Evolutionary conservation across 2,329 filamentous ascomycete genomes (phyloP), one percentile per base, ranked within the genome.

Genomic region (Penicillium sp.): DNA sequence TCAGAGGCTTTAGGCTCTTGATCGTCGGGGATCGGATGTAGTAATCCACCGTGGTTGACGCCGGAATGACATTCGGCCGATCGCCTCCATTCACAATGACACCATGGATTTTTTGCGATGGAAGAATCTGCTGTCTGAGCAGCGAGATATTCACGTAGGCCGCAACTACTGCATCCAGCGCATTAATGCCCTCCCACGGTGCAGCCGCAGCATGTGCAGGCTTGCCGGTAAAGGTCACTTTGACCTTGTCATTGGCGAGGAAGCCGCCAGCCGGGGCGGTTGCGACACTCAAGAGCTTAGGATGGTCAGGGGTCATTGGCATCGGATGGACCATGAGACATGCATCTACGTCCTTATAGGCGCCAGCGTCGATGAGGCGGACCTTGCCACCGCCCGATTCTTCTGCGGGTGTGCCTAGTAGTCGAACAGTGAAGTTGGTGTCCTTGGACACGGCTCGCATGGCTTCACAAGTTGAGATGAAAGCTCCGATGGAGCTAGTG

Each of bases 121-220:
- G 82, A 62, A 80, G 76, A 4, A 83, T 81, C 70, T 87, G 85
- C 70, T 87, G 85, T 2, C 85, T 78, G 7, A 87, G 75, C 3
- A 84, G 77, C 0, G 82, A 82, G 11, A 87, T 72, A 51, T 71
- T 73, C 31, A 73, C 69, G 61, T 78, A 79, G 0, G 73, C 81
- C 0, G 79, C 78, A 3, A 87, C 76, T 15, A 86, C 74, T 0
- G 84, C 85, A 66, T 88, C 85, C 1, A 87, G 77, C 0, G 85
- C 85, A 70, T 88, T 87, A 65, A 83, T 78, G 0, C 85, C 85
- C 13, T 84, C 76, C 85, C 84, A 87, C 0, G 85, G 85, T 5
- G 75, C 81, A 3, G 81, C 81, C 1, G 82, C 85, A 0, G 84
- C 85, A 70, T 87, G 85, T 0, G 85, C 84, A 51, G 83, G 82